Conservation (phyloP, 495 filamentous ascomycete genomes). For the Podospora pseudoanserina region DNA sequence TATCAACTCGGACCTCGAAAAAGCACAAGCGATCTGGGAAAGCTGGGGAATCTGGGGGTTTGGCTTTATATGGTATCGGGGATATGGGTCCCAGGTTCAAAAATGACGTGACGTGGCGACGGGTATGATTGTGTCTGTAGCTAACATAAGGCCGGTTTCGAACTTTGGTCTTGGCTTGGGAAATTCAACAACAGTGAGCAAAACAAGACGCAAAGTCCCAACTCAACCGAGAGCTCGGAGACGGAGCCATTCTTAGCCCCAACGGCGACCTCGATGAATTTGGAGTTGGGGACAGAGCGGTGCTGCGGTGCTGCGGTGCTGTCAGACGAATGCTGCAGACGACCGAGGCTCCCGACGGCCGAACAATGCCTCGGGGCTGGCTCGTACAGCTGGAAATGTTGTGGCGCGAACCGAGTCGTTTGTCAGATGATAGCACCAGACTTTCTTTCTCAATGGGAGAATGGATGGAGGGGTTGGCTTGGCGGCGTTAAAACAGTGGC, state of each 20-base stretch:
- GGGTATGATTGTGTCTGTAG: not conserved
- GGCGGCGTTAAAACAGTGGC: not conserved
- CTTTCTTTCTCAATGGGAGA: not conserved
- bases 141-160: not conserved
- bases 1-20: not conserved
- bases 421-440: not conserved
- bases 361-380: not conserved
- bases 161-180: not conserved
- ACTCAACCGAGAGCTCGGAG: not conserved
- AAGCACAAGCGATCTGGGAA: not conserved
- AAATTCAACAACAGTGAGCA: not conserved
- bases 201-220: not conserved
- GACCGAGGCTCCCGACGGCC: not conserved
- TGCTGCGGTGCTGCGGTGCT: too few relatives aligned
- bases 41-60: not conserved
- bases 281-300: not conserved
- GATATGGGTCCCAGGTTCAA: not conserved
- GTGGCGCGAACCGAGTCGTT: not conserved
- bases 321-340: not conserved
- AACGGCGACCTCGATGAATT: not conserved
- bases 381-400: not conserved
- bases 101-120: not conserved
- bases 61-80: not conserved
- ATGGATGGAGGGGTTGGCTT: not conserved
- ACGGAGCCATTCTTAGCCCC: not conserved